Evolutionary conservation across 2,329 filamentous ascomycete species (phyloP).

Genomic region (Xylariaceae sp.): DNA sequence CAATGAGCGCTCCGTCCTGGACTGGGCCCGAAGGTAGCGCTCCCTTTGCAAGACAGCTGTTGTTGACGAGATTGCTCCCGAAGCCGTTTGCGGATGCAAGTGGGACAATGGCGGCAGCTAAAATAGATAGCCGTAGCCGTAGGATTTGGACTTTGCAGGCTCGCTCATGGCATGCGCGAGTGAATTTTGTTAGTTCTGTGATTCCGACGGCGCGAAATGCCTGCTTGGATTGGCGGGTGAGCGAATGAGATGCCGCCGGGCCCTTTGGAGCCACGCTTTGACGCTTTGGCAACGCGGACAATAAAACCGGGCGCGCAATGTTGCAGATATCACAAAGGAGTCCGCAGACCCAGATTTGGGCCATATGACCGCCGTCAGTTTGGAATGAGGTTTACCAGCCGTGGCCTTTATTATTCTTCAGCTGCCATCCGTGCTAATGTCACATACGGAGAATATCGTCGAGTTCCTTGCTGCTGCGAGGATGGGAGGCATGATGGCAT

Average conservation of each 20-base stretch:
- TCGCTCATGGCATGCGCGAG: slow-evolving; percentile 2
- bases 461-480: neutral
- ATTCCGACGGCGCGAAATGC: neutral
- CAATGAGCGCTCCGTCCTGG: slow-evolving; percentile 9
- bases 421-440: no score
- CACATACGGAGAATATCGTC: no score
- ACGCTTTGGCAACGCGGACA: neutral
- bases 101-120: slow-evolving; percentile 5
- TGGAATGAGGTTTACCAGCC: neutral
- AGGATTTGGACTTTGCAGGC: no score
- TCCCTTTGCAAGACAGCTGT: neutral
- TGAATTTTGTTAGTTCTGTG: neutral
- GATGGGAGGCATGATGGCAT: neutral
- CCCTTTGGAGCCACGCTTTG: neutral
- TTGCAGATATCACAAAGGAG: slow-evolving; percentile 6
- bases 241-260: neutral
- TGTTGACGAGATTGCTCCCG: neutral
- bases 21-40: slow-evolving; percentile 11
- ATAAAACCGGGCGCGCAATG: neutral
- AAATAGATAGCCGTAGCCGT: neutral
- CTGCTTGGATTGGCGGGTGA: neutral
- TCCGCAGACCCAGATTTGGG: neutral
- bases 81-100: neutral
- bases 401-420: no score
- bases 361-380: neutral